These are phyloP conservation scores for Arxiozyma heterogenica DNA, from an alignment of 1,139 yeast genomes.

Conservation along the genomic window DNA sequence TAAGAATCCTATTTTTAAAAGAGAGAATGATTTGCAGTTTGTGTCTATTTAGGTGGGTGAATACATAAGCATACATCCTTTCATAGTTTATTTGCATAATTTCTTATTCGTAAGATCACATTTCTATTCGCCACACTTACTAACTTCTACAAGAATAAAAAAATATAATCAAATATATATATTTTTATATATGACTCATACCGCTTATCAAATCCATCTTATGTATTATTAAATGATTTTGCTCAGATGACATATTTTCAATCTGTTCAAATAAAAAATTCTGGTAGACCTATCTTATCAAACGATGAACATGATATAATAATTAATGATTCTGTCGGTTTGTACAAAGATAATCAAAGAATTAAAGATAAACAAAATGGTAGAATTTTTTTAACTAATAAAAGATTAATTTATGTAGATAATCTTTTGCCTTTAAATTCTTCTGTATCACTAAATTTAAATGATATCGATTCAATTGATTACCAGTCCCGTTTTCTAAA, in stretches of 20 bases:
- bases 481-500: slow-evolving; percentile 57
- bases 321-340: slow-evolving; percentile 51
- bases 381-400: no score
- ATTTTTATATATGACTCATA: no score
- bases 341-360: slow-evolving; percentile 64
- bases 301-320: slow-evolving; percentile 38
- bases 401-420: slow-evolving; percentile 36
- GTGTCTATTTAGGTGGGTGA: no score
- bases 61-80: no score
- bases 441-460: slow-evolving; percentile 45
- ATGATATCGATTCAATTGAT: slow-evolving; percentile 38
- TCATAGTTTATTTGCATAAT: no score
- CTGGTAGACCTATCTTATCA: slow-evolving; percentile 39
- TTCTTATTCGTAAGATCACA: no score
- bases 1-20: no score
- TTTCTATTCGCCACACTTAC: no score
- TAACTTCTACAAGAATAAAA: no score
- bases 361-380: slow-evolving; percentile 11
- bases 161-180: no score
- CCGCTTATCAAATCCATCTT: not conserved
- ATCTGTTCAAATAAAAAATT: slow-evolving; percentile 37
- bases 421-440: slow-evolving; percentile 34
- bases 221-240: not conserved
- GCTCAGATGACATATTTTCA: slow-evolving; percentile 33
- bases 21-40: no score